These are phyloP conservation scores for Cadophora gregata DNA, from an alignment of 2,329 filamentous ascomycete genomes.

Conservation along the genomic window DNA sequence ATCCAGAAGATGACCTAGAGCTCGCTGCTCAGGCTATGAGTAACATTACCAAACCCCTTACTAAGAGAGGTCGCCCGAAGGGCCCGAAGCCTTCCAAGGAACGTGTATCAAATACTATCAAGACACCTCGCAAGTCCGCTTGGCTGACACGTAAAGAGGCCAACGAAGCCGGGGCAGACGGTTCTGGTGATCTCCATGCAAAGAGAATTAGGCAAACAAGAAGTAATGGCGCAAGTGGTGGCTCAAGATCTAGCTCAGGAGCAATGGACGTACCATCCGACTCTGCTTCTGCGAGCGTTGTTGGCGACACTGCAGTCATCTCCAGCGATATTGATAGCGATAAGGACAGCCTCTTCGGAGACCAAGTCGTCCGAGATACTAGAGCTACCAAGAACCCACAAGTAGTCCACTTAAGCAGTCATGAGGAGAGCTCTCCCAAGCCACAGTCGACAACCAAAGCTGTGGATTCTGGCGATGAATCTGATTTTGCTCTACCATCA, in stretches of 20 bases:
- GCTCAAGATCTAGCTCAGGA: constrained; percentile 17
- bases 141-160: constrained; percentile 41
- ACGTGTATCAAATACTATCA: constrained; percentile 30
- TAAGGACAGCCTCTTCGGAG: constrained; percentile 37
- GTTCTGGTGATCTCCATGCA: constrained; percentile 15
- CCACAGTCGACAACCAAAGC: background rate
- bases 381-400: constrained; percentile 6
- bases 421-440: background rate
- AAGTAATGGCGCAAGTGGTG: background rate
- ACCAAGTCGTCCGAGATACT: constrained; percentile 28
- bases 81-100: constrained; percentile 20
- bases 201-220: constrained; percentile 22
- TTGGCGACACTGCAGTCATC: constrained; percentile 18
- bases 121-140: constrained; percentile 36
- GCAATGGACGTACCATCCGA: constrained; percentile 22
- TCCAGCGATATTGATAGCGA: constrained; percentile 29
- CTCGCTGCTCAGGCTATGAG: constrained; percentile 37
- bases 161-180: constrained; percentile 22
- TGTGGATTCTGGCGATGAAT: constrained; percentile 1
- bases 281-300: constrained; percentile 22
- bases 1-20: constrained; percentile 27
- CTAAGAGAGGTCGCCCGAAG: constrained; percentile 18
- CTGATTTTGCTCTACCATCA: background rate
- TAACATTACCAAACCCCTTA: constrained; percentile 29
- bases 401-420: background rate